These are phyloP conservation scores for slime mould (Dictyostelium discoideum) DNA, from an alignment of 78 protist species.

Conservation along the genomic window DNA sequence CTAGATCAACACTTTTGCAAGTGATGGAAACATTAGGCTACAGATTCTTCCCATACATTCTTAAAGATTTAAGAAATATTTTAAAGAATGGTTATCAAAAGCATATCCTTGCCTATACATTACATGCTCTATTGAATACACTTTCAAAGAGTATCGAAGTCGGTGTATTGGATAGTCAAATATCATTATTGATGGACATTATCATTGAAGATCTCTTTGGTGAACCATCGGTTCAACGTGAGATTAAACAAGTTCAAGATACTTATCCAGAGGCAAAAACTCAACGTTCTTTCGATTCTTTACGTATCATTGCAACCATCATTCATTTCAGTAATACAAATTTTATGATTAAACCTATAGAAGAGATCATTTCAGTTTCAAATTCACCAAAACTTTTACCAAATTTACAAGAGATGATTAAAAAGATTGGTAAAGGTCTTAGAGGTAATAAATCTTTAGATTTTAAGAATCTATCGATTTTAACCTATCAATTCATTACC, in stretches of 20 bases:
- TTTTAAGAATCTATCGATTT: background rate
- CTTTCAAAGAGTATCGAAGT: background rate
- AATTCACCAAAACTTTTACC: slow-evolving; percentile 26
- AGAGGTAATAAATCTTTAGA: background rate
- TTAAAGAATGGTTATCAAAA: slow-evolving; percentile 58
- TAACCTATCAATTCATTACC: slow-evolving; percentile 4
- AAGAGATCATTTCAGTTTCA: slow-evolving; percentile 30
- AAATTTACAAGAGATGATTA: slow-evolving; percentile 20
- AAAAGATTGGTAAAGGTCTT: slow-evolving; percentile 28
- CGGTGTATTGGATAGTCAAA: slow-evolving; percentile 29
- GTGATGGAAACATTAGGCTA: slow-evolving; percentile 36
- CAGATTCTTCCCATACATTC: slow-evolving; percentile 52
- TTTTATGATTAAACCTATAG: slow-evolving; percentile 20
- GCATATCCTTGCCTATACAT: slow-evolving; percentile 23
- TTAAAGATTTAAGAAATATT: slow-evolving; percentile 21
- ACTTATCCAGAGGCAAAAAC: slow-evolving; percentile 35
- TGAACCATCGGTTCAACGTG: slow-evolving; percentile 32
- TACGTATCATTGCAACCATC: background rate
- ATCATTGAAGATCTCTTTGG: slow-evolving; percentile 53
- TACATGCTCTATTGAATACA: background rate
- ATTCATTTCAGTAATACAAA: background rate
- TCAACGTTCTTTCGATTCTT: slow-evolving; percentile 4
- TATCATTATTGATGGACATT: background rate
- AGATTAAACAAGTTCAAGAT: slow-evolving; percentile 23
- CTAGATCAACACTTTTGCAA: slow-evolving; percentile 19